Conservation (phyloP, 306 rosid genomes). For the Purshia tridentata region DNA sequence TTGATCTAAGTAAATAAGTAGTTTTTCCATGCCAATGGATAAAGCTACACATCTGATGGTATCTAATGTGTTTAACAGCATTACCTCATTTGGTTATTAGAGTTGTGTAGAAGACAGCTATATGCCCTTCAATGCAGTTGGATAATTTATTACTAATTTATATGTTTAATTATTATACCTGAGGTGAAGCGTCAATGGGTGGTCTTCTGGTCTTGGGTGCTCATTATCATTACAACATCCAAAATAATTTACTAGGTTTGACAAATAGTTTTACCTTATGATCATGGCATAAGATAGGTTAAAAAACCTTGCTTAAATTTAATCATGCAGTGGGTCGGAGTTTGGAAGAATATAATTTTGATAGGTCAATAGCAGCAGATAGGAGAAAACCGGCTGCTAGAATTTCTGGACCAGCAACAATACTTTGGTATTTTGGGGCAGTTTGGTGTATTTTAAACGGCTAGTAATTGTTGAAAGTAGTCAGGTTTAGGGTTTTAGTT, state of each 20-base stretch:
- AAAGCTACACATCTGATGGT: slow-evolving; percentile 9
- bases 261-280: not conserved
- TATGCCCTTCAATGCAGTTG: not conserved
- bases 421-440: too few species aligned
- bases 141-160: not conserved
- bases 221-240: not conserved
- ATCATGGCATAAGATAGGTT: not conserved
- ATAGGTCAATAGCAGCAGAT: too few species aligned
- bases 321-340: not conserved
- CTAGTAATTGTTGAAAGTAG: too few species aligned
- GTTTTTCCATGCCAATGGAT: not conserved
- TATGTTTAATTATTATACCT: not conserved
- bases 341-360: not conserved
- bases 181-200: not conserved
- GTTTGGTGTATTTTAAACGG: too few species aligned
- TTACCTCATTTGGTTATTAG: not conserved
- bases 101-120: not conserved
- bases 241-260: not conserved
- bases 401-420: too few species aligned
- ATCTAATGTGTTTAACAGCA: slow-evolving; percentile 2
- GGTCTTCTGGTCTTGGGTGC: not conserved
- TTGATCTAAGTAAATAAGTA: not conserved
- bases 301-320: too few species aligned
- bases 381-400: too few species aligned
- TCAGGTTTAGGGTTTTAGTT: too few species aligned